A percentile compares a stretch with the other conserved stretches of the same genome.
Conservation (phyloP, 371 early-diverging fungal genomes). For the Rhizopus sp. region DNA sequence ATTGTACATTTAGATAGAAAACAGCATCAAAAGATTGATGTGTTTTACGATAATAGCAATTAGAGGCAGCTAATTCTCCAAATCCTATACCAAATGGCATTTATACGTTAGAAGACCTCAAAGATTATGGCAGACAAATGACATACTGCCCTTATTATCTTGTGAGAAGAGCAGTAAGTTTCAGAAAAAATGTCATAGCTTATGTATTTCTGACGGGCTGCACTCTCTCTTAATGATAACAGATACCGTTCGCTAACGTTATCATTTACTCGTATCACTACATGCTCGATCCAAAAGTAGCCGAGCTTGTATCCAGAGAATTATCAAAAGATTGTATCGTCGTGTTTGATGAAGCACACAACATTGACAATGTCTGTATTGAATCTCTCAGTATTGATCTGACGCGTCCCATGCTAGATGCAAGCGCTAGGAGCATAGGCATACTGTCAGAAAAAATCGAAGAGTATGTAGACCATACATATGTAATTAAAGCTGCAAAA, state of each 20-base stretch:
- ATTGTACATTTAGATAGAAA: neutral
- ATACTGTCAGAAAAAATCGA: conserved; percentile 74
- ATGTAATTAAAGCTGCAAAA: neutral
- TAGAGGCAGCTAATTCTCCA: conserved; percentile 70
- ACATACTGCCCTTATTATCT: conserved; percentile 96
- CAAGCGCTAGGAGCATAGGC: conserved; percentile 79
- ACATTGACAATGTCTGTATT: conserved; percentile 99
- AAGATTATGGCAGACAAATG: conserved; percentile 73
- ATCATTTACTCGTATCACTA: conserved; percentile 99
- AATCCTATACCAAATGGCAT: conserved; percentile 88
- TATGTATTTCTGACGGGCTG: neutral
- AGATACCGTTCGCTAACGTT: conserved; percentile 94
- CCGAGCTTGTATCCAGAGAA: conserved; percentile 94
- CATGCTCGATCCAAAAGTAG: conserved; percentile 99
- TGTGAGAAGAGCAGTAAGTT: conserved; percentile 78
- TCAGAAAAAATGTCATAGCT: neutral
- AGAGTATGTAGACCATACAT: conserved; percentile 41
- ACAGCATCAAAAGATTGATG: conserved; percentile 4
- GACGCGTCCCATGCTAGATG: conserved; percentile 88
- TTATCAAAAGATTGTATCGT: conserved; percentile 95
- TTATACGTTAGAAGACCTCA: conserved; percentile 95
- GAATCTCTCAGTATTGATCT: conserved; percentile 97
- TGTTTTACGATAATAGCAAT: conserved; percentile 28
- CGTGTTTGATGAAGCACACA: conserved; percentile 99
- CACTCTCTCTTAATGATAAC: too few relatives aligned